These are phyloP conservation scores for Quercus suber DNA, from an alignment of 306 rosid genomes.

Conservation along the genomic window DNA sequence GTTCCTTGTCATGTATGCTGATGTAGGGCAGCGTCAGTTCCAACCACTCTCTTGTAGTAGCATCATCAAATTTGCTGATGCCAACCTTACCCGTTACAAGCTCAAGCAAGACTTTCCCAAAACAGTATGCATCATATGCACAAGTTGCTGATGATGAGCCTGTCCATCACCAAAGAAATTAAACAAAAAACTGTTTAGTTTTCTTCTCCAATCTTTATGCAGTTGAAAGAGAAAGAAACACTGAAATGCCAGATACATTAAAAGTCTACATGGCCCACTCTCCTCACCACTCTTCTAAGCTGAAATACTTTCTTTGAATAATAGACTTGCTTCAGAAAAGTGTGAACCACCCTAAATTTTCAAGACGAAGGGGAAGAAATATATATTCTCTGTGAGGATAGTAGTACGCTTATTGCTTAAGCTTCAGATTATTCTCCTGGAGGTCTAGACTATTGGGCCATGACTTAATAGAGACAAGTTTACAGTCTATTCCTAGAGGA, in stretches of 20 bases:
- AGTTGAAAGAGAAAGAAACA: background rate
- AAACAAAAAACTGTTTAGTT: background rate
- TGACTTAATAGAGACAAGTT: background rate
- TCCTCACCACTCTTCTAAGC: background rate
- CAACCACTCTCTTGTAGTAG: constrained; percentile 66
- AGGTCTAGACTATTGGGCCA: background rate
- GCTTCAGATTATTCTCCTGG: background rate
- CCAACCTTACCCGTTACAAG: constrained; percentile 86
- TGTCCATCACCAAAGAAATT: constrained; percentile 37
- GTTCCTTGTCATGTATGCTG: constrained; percentile 66
- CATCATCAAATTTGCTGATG: constrained; percentile 63
- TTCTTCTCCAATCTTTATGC: background rate
- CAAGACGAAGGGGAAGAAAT: background rate
- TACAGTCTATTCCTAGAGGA: background rate
- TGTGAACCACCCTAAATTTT: background rate
- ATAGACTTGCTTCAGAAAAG: background rate
- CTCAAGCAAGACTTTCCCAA: constrained; percentile 85
- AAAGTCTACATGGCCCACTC: background rate
- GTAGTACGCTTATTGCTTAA: background rate
- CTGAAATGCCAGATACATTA: background rate
- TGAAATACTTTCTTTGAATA: background rate
- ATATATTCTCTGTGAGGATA: background rate
- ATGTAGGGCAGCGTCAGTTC: constrained; percentile 59
- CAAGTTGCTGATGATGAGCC: constrained; percentile 56
- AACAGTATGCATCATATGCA: constrained; percentile 71